Base-by-base conservation (phyloP, 1,139 yeast genomes). In the Waltiozyma sp. region DNA sequence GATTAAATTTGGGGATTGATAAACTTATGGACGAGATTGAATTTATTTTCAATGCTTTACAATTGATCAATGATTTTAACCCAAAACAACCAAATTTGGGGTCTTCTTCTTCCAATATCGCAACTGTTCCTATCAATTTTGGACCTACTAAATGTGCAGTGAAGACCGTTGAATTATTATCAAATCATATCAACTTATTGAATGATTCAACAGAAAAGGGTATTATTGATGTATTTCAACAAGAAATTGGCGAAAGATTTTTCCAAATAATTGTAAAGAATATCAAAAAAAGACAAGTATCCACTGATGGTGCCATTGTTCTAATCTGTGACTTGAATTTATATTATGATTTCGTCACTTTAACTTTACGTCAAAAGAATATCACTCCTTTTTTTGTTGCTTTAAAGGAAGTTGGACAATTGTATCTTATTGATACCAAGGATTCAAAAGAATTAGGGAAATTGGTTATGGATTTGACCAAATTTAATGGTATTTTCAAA, bases 221-320 rank as follows among this genome's bases (percentile, higher is more conserved):
- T 0, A 81, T 93, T 9, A 75, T 89, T 24, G 97, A 89, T 54
- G 94, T 91, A 0, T 91, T 88, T 57, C 94, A 89, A 54, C 95
- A 88, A 57, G 98, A 91, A 57, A 79, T 91, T 36, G 96, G 95
- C 0, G 87, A 87, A 56, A 62, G 98, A 40, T 81, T 91, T 50
- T 88, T 87, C 57, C 80, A 76, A 38, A 69, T 80, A 1, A 67
- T 91, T 37, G 86, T 87, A 36, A 87, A 86, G 58, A 75, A 82
- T 45, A 68, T 91, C 42, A 78, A 80, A 49, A 72, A 81, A 39
- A 73, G 77, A 49, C 73, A 79, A 1, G 75, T 91, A 3, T 84
- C 94, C 2, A 80, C 80, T 2, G 72, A 73, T 10, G 98, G 98
- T 2, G 95, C 96, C 0, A 74, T 89, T 28, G 78, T 76, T 41